These are phyloP conservation scores for Mycosphaerella arachidis DNA, from an alignment of 2,329 filamentous ascomycete genomes.

Conservation along the genomic window DNA sequence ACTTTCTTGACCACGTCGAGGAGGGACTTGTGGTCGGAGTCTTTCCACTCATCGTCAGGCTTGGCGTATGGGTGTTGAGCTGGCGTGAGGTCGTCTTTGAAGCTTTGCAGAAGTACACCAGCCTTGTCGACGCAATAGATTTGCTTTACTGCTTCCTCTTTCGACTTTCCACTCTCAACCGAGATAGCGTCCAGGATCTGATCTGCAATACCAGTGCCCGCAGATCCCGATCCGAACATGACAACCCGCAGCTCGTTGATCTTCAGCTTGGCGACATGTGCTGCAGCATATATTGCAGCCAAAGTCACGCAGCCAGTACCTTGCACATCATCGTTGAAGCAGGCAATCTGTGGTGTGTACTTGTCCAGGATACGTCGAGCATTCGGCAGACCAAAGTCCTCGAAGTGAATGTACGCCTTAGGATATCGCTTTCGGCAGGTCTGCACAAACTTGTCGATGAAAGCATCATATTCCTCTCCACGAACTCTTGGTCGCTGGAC, in stretches of 20 bases:
- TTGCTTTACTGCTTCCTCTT: conserved; percentile 70
- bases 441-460: conserved; percentile 64
- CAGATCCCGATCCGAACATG: conserved; percentile 75
- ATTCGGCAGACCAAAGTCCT: conserved; percentile 78
- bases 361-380: conserved; percentile 70
- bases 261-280: conserved; percentile 63
- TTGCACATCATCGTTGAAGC: conserved; percentile 90
- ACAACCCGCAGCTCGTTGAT: conserved; percentile 67
- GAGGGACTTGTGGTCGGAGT: conserved; percentile 54
- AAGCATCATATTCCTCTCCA: conserved; percentile 69
- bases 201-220: conserved; percentile 80
- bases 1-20: conserved; percentile 64
- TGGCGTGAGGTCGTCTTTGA: conserved; percentile 56
- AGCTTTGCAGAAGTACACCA: conserved; percentile 61
- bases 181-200: conserved; percentile 77
- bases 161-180: conserved; percentile 60
- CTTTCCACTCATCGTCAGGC: conserved; percentile 59
- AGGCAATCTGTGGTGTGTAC: conserved; percentile 69
- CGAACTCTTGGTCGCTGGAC: conserved; percentile 61
- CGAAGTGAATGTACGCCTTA: conserved; percentile 76
- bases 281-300: conserved; percentile 71
- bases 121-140: conserved; percentile 77
- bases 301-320: conserved; percentile 85
- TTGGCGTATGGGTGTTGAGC: conserved; percentile 67
- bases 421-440: conserved; percentile 67